Base-by-base conservation (phyloP, 2,329 filamentous ascomycete genomes). In the Pyrenophora tritici-repentis region DNA sequence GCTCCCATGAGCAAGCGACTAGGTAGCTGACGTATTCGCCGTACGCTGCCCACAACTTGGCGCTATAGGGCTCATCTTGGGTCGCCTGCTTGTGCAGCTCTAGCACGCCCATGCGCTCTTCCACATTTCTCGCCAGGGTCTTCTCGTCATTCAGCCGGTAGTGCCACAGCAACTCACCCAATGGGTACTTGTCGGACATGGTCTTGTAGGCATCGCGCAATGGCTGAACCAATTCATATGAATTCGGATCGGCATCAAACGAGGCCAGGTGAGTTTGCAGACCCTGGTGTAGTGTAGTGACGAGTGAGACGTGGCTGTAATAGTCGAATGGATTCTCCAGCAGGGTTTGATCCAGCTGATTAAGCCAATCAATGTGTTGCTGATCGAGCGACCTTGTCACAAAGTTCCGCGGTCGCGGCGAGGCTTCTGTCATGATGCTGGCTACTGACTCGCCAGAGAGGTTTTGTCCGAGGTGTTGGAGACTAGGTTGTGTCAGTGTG, bases 21-120 rank as follows among this genome's bases (percentile, higher is more conserved):
- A 91, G 83, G 16, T 83, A 82, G 80, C 87, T 86, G 56, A 92
- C 85, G 74, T 87, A 93, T 63, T 91, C 86, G 72, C 87, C 90
- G 68, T 92, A 93, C 22, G 85, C 81, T 53, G 86, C 81, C 90
- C 90, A 94, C 34, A 93, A 77, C 56, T 83, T 85, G 53, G 88
- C 78, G 63, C 89, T 92, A 60, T 82, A 86, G 9, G 88, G 87
- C 73, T 93, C 89, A 44, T 89, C 86, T 50, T 77, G 75, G 17
- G 87, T 83, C 50, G 89, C 89, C 60, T 81, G 82, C 61, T 87
- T 85, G 74, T 86, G 91, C 37, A 88, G 75, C 71, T 93, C 89
- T 66, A 91, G 81, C 40, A 90, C 79, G 55, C 81, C 80, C 68
- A 90, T 81, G 61, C 87, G 85, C 63, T 84, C 82, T 55, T 91